Base-by-base conservation (phyloP, 805 yeast genomes). In the Spathaspora arborariae region DNA sequence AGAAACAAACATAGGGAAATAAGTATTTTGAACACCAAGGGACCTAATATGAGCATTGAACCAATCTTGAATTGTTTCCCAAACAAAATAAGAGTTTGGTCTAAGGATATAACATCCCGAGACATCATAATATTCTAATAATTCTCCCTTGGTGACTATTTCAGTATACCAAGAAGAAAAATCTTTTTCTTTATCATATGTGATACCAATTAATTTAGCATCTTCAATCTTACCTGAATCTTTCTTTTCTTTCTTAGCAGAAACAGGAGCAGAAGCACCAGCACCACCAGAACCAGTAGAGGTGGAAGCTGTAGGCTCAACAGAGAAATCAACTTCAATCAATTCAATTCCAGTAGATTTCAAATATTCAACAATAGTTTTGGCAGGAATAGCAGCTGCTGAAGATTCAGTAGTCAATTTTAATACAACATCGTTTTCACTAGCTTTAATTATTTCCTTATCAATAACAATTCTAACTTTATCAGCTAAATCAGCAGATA, bases 1-100 rank as follows among this genome's bases (percentile, higher is more conserved):
- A 8, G 97, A 90, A 43, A 94, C 98, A 63, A 94, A 94, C 97
- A 94, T 88, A 54, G 99, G 99, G 86, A 94, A 94, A 68, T 92
- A 92, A 20, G 97, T 85, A 70, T 94, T 94, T 60, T 84, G 82
- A 50, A 95, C 99, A 54, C 97, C 99, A 57, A 94, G 67, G 45
- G 79, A 74, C 75, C 90, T 92, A 72, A 94, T 94, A 56, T 76
- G 74, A 20, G 57, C 70, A 70, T 94, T 87, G 65, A 94, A 92
- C 83, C 83, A 94, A 56, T 72, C 75, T 74, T 91, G 98, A 62
- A 94, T 92, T 51, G 76, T 72, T 76, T 94, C 99, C 99, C 99
- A 94, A 50, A 94, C 82, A 49, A 84, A 73, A 68, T 89, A 94
- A 8, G 98, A 91, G 57, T 91, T 87, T 47, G 99, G 99, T 72